These are phyloP conservation scores for Aspergillus viridinutans DNA, from an alignment of 2,329 filamentous ascomycete species.

Conservation along the genomic window DNA sequence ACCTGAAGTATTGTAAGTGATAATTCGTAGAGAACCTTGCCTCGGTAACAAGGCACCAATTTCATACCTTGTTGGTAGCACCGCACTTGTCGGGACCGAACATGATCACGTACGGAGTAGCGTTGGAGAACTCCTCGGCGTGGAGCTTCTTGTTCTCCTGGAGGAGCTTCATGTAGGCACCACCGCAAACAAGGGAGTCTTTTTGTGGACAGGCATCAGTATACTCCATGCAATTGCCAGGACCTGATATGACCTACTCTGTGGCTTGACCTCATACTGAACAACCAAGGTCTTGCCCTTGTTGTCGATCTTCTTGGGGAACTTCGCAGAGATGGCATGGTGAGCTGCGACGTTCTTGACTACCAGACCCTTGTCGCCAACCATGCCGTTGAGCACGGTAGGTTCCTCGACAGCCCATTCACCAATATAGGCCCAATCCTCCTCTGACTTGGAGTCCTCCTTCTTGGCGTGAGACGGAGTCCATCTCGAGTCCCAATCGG, in stretches of 20 bases:
- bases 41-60: constrained; percentile 31
- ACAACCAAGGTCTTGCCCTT: constrained; percentile 96
- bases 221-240: neutral
- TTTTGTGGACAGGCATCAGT: constrained; percentile 5
- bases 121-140: constrained; percentile 96
- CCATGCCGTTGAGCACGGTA: constrained; percentile 80
- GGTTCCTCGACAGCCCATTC: constrained; percentile 98
- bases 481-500: constrained; percentile 92
- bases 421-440: constrained; percentile 96
- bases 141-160: constrained; percentile 96
- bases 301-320: constrained; percentile 93
- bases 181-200: constrained; percentile 96
- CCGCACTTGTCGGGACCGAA: constrained; percentile 99
- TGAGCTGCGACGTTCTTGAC: constrained; percentile 97
- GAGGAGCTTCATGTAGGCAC: constrained; percentile 98
- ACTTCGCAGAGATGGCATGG: constrained; percentile 99
- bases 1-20: constrained; percentile 44
- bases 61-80: constrained; percentile 87
- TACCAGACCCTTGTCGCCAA: constrained; percentile 93
- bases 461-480: constrained; percentile 96
- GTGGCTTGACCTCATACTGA: constrained; percentile 98
- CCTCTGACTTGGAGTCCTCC: constrained; percentile 72
- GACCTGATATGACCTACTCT: constrained; percentile 62
- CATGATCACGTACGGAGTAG: constrained; percentile 98
- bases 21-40: neutral